Conservation (phyloP, 768 basidiomycete species). For the Sarcodon aspratus region DNA sequence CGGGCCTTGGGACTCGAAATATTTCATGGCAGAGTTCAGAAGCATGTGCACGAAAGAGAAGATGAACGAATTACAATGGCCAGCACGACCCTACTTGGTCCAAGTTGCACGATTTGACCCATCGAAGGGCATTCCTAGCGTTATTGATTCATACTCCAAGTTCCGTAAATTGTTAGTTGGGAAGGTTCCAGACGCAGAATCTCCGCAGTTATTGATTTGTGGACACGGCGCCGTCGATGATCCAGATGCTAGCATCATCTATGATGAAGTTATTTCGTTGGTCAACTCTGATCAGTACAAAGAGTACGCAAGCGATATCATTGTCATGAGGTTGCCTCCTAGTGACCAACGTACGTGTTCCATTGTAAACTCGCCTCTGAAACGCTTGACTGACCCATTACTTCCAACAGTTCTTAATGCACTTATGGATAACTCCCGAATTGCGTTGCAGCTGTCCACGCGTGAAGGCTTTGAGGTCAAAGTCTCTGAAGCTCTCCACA, state of each 20-base stretch:
- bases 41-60: conserved; percentile 66
- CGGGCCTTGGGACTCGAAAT: conserved; percentile 69
- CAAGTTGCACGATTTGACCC: conserved; percentile 96
- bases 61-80: conserved; percentile 74
- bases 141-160: conserved; percentile 79
- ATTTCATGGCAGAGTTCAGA: conserved; percentile 85
- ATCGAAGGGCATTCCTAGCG: conserved; percentile 70
- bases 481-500: conserved; percentile 89
- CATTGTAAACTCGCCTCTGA: not conserved
- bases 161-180: conserved; percentile 58
- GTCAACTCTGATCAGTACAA: conserved; percentile 24
- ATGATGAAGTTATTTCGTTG: conserved; percentile 63
- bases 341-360: conserved; percentile 64
- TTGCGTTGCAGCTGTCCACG: conserved; percentile 84
- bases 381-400: not conserved
- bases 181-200: conserved; percentile 32
- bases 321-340: conserved; percentile 60
- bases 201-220: conserved; percentile 69
- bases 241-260: conserved; percentile 89
- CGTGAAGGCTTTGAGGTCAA: conserved; percentile 98
- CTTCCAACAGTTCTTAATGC: conserved; percentile 61
- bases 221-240: conserved; percentile 94
- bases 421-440: conserved; percentile 79
- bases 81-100: conserved; percentile 72
- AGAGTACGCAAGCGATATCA: conserved; percentile 27